These are phyloP conservation scores for Microsporum audouinii DNA, from an alignment of 2,329 filamentous ascomycete species.

Conservation along the genomic window DNA sequence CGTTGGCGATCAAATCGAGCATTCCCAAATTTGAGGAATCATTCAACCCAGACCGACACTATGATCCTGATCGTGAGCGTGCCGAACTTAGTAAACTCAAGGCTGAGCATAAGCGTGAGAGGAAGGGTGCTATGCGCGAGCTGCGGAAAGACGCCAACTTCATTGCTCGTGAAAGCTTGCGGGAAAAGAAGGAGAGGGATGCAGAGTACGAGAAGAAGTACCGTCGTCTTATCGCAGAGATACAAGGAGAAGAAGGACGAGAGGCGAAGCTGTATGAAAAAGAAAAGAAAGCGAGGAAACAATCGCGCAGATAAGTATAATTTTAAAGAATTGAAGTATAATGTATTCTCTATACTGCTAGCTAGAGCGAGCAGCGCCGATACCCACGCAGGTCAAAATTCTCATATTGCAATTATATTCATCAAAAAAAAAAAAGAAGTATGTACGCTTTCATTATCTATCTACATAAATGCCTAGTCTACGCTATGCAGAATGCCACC, in stretches of 20 bases:
- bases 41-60: conserved; percentile 92
- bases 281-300: conserved; percentile 64
- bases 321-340: not conserved
- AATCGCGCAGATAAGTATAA: not conserved
- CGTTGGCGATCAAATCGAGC: conserved; percentile 73
- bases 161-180: conserved; percentile 77
- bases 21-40: conserved; percentile 93
- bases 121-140: conserved; percentile 88
- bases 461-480: not conserved
- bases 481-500: not conserved
- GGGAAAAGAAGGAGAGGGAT: conserved; percentile 87
- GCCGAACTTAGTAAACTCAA: conserved; percentile 73
- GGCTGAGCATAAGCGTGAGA: conserved; percentile 86
- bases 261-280: conserved; percentile 83
- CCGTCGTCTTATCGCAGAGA: conserved; percentile 80
- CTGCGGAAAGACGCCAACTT: conserved; percentile 92
- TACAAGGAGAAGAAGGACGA: conserved; percentile 82
- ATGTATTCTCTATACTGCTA: not conserved
- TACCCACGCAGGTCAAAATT: no score
- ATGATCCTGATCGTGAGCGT: conserved; percentile 87
- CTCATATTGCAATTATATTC: not conserved
- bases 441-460: not conserved
- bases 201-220: conserved; percentile 94
- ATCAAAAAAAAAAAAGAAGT: not conserved
- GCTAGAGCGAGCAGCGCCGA: not conserved